Base-by-base conservation (phyloP, 116 monocot species). In the Papilionanthe hybrid region DNA sequence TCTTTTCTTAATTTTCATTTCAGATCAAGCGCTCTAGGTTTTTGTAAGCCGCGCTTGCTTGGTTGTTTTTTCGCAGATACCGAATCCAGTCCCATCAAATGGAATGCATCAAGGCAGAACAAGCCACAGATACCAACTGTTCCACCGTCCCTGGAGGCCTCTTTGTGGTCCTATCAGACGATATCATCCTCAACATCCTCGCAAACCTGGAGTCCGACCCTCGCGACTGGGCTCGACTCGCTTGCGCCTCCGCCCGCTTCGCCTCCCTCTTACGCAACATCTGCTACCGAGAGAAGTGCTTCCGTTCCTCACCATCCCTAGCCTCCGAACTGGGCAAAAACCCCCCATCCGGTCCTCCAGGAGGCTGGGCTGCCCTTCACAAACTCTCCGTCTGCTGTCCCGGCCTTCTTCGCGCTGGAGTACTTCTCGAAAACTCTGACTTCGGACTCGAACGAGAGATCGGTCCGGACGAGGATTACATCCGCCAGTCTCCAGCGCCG, bases 381-480 rank as follows among this genome's bases (percentile, higher is more conserved):
- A 96, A 92, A 84, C 82, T 96, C 87, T 82, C 90, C 76, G 94
- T 94, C 32, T 96, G 94, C 86, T 96, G 96, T 81, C 96, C 96
- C 0, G 96, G 96, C n/a, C 96, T 96, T 60, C 72, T 79, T 67
- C 89, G 82, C 77, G 86, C 96, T 79, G 96, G 96, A 19, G 81
- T 96, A 48, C 87, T 96, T 78, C 93, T 96, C 80, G 86, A 94
- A 50, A 81, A 84, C 83, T 89, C 93, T 53, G 96, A 93, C 67
- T 92, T 96, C 77, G 96, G 96, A 41, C 90, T 96, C 45, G 92
- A 93, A 65, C 93, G 79, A 63, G 94, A 96, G 30, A 89, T 93
- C 81, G 94, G 94, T 29, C 89, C 94, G 49, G 85, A 94, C 66
- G 48, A 82, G 56, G 27, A 42, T 77, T 75, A 81, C 82, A 81